Conservation (phyloP, 1,284 basidiomycete genomes). For the Fomitopsis schrenkii region DNA sequence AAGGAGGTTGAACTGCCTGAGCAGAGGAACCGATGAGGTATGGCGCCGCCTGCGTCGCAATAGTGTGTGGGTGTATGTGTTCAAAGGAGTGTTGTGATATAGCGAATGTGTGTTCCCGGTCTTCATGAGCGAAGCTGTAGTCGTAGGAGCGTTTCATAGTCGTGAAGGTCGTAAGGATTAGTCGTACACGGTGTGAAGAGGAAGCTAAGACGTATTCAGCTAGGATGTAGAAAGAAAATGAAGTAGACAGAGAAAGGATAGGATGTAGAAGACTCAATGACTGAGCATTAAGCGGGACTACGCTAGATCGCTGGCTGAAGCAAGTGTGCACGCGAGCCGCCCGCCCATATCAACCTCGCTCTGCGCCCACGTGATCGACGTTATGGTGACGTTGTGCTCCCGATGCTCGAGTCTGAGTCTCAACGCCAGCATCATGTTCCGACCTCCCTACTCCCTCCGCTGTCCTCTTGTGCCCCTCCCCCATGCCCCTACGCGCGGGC, state of each 20-base stretch:
- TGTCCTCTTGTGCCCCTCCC: background rate
- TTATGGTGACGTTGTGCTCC: background rate
- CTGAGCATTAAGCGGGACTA: background rate
- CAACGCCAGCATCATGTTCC: constrained; percentile 13
- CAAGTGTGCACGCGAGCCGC: constrained; percentile 3
- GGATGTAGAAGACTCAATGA: background rate
- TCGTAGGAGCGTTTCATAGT: constrained; percentile 23
- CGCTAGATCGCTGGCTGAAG: background rate
- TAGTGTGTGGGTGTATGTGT: background rate
- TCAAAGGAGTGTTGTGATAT: constrained; percentile 16
- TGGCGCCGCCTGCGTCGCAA: constrained; percentile 18
- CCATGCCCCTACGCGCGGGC: background rate
- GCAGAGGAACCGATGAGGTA: constrained; percentile 1
- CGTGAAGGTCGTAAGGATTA: constrained; percentile 9
- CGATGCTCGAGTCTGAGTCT: background rate
- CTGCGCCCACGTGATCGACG: background rate
- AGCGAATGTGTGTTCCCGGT: constrained; percentile 2
- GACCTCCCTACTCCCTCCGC: background rate
- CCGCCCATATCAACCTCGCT: background rate
- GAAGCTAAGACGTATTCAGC: background rate
- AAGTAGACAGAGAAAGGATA: background rate
- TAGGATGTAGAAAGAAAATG: background rate
- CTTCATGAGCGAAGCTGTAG: constrained; percentile 19
- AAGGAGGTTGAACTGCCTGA: background rate
- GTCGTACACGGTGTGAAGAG: constrained; percentile 12